Base-by-base conservation (phyloP, 495 filamentous ascomycete genomes). In the Daldinia childiae region DNA sequence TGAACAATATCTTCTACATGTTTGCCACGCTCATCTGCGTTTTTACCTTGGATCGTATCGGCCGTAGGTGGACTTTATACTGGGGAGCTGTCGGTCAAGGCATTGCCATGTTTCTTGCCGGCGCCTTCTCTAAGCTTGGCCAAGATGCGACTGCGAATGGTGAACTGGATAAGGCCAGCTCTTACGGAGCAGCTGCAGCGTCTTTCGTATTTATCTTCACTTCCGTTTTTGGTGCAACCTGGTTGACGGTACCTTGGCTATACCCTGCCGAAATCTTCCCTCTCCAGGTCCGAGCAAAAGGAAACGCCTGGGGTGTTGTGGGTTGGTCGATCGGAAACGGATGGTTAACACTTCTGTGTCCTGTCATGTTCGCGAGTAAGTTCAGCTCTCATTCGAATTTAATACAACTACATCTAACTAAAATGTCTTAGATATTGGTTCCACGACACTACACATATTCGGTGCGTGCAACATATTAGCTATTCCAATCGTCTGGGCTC, bases 231-330 rank as follows among this genome's bases (percentile, higher is more conserved):
- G 89, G 90, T 27, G 90, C 90, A 0, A 90, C 90, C 1, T 92
- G 90, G 90, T 76, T 92, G 11, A 91, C 89, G 0, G 89, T 90
- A 3, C 90, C 90, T 0, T 91, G 89, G 89, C 70, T 91, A 4
- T 92, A 92, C 63, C 90, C 89, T 0, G 88, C 90, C 15, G 90
- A 92, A 72, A 92, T 92, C 58, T 91, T 92, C 78, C 90, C 90
- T 0, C 77, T 92, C 17, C 84, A 88, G 27, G 86, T 91, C 9
- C 86, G 90, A 26, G 90, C 89, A 4, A 87, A 88, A 32, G 90
- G 90, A 19, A 92, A 91, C 55, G 88, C 90, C n/a, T 91, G 89
- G 87, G 90, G 90, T 70, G 90, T 92, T 0, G 85, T 92, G 3
- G 89, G 90, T 15, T 92, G 90, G 89, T 87, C 84, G 62, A 90